Percentiles rank a stretch among this genome's conserved stretches.
phyloP scores from a whole-genome alignment of 2,329 filamentous ascomycete genomes.

The Scedosporium aurantiacum region DNA sequence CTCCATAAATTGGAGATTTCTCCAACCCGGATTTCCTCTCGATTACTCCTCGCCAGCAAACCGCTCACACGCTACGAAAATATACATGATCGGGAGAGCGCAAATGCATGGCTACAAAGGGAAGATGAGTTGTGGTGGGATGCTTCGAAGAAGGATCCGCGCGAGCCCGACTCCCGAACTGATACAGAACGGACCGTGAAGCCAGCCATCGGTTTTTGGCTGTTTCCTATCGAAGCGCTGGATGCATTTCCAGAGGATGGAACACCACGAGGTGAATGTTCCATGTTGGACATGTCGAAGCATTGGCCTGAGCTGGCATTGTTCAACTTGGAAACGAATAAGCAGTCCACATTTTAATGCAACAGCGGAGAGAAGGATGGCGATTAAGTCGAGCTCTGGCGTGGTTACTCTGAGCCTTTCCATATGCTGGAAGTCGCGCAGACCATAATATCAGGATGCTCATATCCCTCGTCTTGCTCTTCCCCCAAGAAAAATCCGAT shows the following conservation, averaged over 20 bases:
- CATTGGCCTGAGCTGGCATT: background rate
- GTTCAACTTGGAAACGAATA: background rate
- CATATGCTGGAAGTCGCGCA: no score
- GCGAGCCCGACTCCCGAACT: background rate
- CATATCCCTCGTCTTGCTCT: no score
- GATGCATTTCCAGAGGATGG: background rate
- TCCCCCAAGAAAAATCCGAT: no score
- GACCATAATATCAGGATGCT: no score
- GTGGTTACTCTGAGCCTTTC: no score
- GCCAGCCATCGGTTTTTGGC: background rate
- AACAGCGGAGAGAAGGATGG: no score
- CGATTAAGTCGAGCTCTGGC: no score
- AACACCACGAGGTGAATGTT: background rate
- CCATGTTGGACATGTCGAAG: background rate
- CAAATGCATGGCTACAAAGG: background rate
- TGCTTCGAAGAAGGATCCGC: background rate
- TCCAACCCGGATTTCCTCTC: background rate
- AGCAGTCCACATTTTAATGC: no score
- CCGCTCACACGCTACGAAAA: background rate
- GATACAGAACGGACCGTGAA: background rate
- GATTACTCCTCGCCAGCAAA: background rate
- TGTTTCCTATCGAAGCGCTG: background rate
- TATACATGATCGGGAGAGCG: background rate
- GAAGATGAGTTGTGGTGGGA: background rate
- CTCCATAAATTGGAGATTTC: background rate